Evolutionary conservation across 108 stramenopile species (phyloP).

Genomic region (Cyclostephanos invisitatus): DNA sequence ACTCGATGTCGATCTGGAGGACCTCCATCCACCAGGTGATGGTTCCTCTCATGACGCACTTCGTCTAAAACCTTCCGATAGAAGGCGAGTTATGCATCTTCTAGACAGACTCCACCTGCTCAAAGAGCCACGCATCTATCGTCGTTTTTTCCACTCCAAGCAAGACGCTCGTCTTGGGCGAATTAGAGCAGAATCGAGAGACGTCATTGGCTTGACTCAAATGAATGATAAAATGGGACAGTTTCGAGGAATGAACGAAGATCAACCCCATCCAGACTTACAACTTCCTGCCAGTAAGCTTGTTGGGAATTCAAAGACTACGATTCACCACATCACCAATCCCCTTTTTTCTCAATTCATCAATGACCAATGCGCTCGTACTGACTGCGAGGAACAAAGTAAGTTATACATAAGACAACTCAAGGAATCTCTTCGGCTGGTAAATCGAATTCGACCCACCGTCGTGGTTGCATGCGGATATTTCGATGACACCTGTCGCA

Average conservation of each 20-base stretch:
- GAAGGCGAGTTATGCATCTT: slow-evolving; percentile 70
- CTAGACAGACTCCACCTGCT: slow-evolving; percentile 72
- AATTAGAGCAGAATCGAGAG: slow-evolving; percentile 60
- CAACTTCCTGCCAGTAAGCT: slow-evolving; percentile 20
- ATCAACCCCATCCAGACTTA: slow-evolving; percentile 42
- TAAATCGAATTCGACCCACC: slow-evolving; percentile 80
- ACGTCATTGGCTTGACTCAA: slow-evolving; percentile 79
- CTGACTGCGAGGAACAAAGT: slow-evolving; percentile 41
- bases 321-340: slow-evolving; percentile 66
- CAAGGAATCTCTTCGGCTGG: slow-evolving; percentile 66
- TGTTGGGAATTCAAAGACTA: slow-evolving; percentile 35
- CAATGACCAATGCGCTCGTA: slow-evolving; percentile 23
- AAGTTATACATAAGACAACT: slow-evolving; percentile 63
- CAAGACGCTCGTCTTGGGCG: slow-evolving; percentile 59
- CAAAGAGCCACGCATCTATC: slow-evolving; percentile 69
- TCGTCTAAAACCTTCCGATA: slow-evolving; percentile 57
- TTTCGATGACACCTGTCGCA: slow-evolving; percentile 60
- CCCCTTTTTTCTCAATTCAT: slow-evolving; percentile 47
- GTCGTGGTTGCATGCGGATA: slow-evolving; percentile 69
- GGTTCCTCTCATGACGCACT: slow-evolving; percentile 65
- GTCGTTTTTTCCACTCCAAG: slow-evolving; percentile 70
- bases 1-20: slow-evolving; percentile 63
- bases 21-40: slow-evolving; percentile 79
- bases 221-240: slow-evolving; percentile 84
- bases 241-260: slow-evolving; percentile 47